Evolutionary conservation across 768 basidiomycete species (phyloP).

Genomic region (Tubosaeta brunneosetosa): DNA sequence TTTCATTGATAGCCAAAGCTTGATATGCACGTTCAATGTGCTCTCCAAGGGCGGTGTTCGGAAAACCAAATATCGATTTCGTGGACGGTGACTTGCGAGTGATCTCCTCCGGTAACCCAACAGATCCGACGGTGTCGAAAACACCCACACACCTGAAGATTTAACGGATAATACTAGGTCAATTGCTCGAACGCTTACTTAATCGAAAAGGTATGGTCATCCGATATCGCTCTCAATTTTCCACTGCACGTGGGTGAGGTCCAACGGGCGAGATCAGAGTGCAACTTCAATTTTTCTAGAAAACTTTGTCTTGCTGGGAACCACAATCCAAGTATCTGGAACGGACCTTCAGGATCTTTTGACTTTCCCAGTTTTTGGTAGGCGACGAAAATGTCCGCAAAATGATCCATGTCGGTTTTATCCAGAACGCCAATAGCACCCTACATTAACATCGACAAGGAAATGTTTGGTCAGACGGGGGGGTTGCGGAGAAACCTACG

Average conservation of each 20-base stretch:
- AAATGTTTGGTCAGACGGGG: background rate
- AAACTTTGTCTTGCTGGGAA: background rate
- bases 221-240: slow-evolving; percentile 45
- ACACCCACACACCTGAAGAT: slow-evolving; percentile 58
- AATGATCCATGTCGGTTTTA: slow-evolving; percentile 67
- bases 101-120: slow-evolving; percentile 67
- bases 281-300: slow-evolving; percentile 36
- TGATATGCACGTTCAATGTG: slow-evolving; percentile 67
- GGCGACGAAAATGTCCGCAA: slow-evolving; percentile 55
- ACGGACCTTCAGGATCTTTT: slow-evolving; percentile 41
- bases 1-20: slow-evolving; percentile 65
- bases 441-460: slow-evolving; percentile 29
- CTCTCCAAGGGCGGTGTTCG: slow-evolving; percentile 51
- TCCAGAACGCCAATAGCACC: slow-evolving; percentile 69
- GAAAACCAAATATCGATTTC: slow-evolving; percentile 60
- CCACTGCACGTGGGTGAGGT: slow-evolving; percentile 48
- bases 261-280: slow-evolving; percentile 50
- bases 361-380: slow-evolving; percentile 61
- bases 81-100: slow-evolving; percentile 40
- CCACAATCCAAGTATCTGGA: background rate
- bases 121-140: slow-evolving; percentile 73
- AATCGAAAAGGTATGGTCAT: slow-evolving; percentile 49
- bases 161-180: background rate
- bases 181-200: slow-evolving; percentile 41
- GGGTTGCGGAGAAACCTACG: background rate